Base-by-base conservation (phyloP, 106 monocot species). In the Iris macrosiphon region DNA sequence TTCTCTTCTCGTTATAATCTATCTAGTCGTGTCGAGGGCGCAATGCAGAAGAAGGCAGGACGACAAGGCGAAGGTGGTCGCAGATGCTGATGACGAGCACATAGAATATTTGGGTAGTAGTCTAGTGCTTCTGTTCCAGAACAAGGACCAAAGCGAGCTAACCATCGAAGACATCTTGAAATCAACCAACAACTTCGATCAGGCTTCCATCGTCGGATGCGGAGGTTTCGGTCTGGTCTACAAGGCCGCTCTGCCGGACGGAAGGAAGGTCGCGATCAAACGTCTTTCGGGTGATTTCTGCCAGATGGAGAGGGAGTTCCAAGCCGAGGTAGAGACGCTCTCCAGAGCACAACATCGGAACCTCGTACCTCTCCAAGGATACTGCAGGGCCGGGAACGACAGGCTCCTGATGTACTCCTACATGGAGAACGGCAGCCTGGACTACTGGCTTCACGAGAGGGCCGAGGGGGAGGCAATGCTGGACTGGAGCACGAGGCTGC, bases 111-210 rank as follows among this genome's bases (percentile, higher is more conserved):
- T 42, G 1, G 47, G 40, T 9, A 54, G 49, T 8, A 24, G 29
- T 7, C 37, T 75, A 40, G 75, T 69, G 20, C 59, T 69, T 56
- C 41, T 75, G 31, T 75, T 75, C 51, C 75, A 67, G 8, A 67
- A 67, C 49, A 67, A 46, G 22, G 67, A 58, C n/a, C 57, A 20
- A 17, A 48, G 48, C 25, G 67, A 67, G 38, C 33, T 58, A 7
- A 67, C 57, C 49, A 67, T 67, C 27, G 17, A 32, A 25, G 57
- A 55, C 31, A 46, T 67, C 21, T 58, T 57, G 55, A 67, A 67
- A 58, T 67, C 67, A 0, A 57, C 67, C 28, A 67, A 67, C 49
- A 47, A 67, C 49, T 67, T 67, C 19, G 67, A 67, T 46, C 67
- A 57, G 15, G 7, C 67, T 20, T 24, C 42, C 30, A 57, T 67